These are phyloP conservation scores for Suillus sp. DNA, from an alignment of 768 basidiomycete genomes.

Conservation along the genomic window DNA sequence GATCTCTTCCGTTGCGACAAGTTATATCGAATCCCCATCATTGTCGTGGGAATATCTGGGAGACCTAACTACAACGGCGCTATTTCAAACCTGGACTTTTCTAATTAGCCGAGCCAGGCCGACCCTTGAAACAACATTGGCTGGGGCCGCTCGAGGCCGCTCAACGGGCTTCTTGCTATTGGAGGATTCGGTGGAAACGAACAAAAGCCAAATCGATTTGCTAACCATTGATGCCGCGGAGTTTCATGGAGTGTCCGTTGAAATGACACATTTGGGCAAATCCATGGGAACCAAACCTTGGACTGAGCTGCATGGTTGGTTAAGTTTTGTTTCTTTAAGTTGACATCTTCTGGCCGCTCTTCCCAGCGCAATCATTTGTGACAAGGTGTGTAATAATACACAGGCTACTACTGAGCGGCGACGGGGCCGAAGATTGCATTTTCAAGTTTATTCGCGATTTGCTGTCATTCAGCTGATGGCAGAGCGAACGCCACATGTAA, in stretches of 20 bases:
- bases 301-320: neutral
- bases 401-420: neutral
- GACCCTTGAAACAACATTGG: constrained; percentile 8
- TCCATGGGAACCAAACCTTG: neutral
- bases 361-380: constrained; percentile 12
- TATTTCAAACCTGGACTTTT: constrained; percentile 3
- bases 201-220: constrained; percentile 1
- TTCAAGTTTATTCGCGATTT: neutral
- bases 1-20: constrained; percentile 28
- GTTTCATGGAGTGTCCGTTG: neutral
- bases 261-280: neutral
- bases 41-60: constrained; percentile 28
- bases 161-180: constrained; percentile 3
- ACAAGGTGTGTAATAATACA: constrained; percentile 4
- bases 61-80: neutral
- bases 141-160: neutral
- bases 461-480: no score
- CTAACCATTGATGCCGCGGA: constrained; percentile 1
- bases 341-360: neutral
- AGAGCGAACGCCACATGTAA: no score
- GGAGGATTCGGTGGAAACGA: constrained; percentile 7
- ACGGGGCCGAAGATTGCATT: neutral
- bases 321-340: neutral
- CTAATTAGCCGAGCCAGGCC: neutral
- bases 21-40: constrained; percentile 31